phyloP scores from a whole-genome alignment of 179 eudicot genomes.

The Gypsophila paniculata region DNA sequence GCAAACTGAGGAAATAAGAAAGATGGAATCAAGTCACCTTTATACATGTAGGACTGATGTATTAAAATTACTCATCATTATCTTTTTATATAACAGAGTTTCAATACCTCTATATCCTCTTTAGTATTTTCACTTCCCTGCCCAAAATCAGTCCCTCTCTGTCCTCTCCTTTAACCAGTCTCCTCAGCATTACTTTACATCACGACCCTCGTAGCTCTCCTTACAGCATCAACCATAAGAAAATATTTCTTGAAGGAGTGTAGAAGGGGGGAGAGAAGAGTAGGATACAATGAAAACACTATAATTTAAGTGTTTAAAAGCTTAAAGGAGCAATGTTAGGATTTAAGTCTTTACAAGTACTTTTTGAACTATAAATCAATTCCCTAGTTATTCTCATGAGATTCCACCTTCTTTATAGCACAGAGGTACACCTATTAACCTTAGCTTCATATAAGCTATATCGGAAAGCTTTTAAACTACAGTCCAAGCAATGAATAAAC shows the following conservation, averaged over 20 bases:
- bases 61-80: not conserved
- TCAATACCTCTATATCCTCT: not conserved
- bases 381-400: not conserved
- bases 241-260: not conserved
- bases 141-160: not conserved
- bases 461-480: not conserved
- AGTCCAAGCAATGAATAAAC: not conserved
- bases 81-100: not conserved
- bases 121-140: not conserved
- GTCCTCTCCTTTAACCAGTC: not conserved
- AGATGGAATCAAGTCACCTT: not conserved
- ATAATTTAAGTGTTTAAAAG: constrained; percentile 6
- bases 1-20: not conserved
- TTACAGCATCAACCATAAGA: not conserved
- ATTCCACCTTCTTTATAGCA: not conserved
- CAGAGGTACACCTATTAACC: not conserved
- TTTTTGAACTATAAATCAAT: not conserved
- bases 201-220: not conserved
- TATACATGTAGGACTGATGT: not conserved
- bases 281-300: not conserved
- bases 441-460: not conserved
- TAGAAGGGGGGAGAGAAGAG: not conserved
- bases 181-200: not conserved
- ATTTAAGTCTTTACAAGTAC: not conserved
- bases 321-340: not conserved